phyloP scores from a whole-genome alignment of 176 grass and related monocot species.

The Zea luxurians region DNA sequence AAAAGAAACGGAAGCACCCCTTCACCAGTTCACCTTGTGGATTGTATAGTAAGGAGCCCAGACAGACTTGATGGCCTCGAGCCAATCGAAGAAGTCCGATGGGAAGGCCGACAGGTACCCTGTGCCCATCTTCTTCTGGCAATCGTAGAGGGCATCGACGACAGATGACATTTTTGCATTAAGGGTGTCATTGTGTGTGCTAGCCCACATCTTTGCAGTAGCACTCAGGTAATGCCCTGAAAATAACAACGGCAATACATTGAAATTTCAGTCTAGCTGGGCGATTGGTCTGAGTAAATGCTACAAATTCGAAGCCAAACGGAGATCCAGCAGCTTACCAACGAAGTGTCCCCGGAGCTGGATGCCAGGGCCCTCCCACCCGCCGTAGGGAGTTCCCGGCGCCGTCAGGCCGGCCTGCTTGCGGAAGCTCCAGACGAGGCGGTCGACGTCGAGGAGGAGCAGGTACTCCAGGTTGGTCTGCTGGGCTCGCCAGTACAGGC shows the following conservation, averaged over 20 bases:
- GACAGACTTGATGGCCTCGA: constrained; percentile 65
- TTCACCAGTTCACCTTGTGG: constrained; percentile 61
- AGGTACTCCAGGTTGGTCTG: constrained; percentile 91
- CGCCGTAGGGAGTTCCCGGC: constrained; percentile 54
- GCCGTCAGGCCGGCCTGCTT: constrained; percentile 55
- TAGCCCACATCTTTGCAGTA: constrained; percentile 84
- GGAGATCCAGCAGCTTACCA: constrained; percentile 35
- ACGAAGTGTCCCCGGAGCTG: constrained; percentile 84
- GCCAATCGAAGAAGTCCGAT: constrained; percentile 74
- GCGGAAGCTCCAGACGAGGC: constrained; percentile 74
- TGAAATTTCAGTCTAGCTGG: constrained; percentile 22
- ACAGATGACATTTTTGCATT: constrained; percentile 58
- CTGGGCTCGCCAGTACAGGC: constrained; percentile 63
- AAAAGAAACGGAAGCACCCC: constrained; percentile 3
- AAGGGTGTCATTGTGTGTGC: constrained; percentile 75
- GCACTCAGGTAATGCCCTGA: constrained; percentile 96
- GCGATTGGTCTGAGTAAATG: neutral
- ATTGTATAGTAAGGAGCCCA: constrained; percentile 99
- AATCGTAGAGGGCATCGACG: constrained; percentile 56
- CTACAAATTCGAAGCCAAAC: neutral
- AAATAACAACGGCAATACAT: constrained; percentile 14
- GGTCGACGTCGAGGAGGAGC: constrained; percentile 67
- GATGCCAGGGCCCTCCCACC: constrained; percentile 64
- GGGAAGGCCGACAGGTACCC: constrained; percentile 96
- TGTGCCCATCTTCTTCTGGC: constrained; percentile 82